phyloP scores from a whole-genome alignment of 208 protist genomes.

The Trypanosoma theileri region DNA sequence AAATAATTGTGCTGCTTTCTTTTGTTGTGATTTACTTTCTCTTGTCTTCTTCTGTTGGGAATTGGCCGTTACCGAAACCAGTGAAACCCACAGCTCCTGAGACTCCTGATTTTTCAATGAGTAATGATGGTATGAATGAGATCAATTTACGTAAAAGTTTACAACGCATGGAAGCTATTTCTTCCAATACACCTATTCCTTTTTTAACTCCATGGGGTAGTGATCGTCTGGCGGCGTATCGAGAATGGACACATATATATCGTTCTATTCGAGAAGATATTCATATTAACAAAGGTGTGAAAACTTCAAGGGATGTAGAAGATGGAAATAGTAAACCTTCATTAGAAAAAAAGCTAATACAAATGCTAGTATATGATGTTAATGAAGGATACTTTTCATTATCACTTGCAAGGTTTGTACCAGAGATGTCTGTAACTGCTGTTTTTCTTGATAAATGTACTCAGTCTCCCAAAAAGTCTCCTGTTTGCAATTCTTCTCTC shows the following conservation, averaged over 20 bases:
- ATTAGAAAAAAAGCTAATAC: neutral
- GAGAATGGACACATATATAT: constrained; percentile 41
- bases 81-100: neutral
- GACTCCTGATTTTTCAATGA: no score
- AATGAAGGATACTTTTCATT: constrained; percentile 27
- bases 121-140: neutral
- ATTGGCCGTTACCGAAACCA: constrained; percentile 25
- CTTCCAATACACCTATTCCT: constrained; percentile 21
- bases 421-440: constrained; percentile 9
- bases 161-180: constrained; percentile 11
- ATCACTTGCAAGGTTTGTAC: constrained; percentile 23
- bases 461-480: neutral
- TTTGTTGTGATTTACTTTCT: constrained; percentile 14
- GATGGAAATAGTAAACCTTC: neutral
- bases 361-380: constrained; percentile 21
- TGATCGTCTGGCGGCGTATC: constrained; percentile 22
- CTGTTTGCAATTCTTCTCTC: neutral
- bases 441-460: constrained; percentile 7
- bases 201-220: constrained; percentile 36
- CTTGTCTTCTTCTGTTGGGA: constrained; percentile 17
- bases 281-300: neutral
- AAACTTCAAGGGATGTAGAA: neutral
- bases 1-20: neutral
- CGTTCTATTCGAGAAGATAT: constrained; percentile 22
- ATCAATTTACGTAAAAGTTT: neutral